These are phyloP conservation scores for Phytophthora lateralis DNA, from an alignment of 352 stramenopile species.

Conservation along the genomic window DNA sequence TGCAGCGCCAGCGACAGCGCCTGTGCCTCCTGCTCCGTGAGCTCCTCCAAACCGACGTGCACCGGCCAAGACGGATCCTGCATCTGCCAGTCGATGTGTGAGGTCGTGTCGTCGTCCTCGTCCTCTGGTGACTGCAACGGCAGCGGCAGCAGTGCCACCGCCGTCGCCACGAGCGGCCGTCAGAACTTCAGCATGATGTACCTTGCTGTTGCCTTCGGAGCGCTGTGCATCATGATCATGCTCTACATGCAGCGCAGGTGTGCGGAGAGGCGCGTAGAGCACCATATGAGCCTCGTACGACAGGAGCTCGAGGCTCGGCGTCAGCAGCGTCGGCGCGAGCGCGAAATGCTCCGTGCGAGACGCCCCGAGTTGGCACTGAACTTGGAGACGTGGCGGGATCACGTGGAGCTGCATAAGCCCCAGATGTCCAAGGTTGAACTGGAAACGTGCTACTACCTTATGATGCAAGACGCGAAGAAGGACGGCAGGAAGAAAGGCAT, in stretches of 20 bases:
- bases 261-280: conserved; percentile 32
- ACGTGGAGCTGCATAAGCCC: conserved; percentile 45
- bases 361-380: conserved; percentile 34
- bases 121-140: conserved; percentile 16
- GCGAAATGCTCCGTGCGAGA: conserved; percentile 34
- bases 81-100: conserved; percentile 51
- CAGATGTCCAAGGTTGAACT: conserved; percentile 44
- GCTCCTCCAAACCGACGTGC: conserved; percentile 39
- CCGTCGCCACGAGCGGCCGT: conserved; percentile 1
- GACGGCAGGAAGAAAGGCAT: conserved; percentile 16
- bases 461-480: conserved; percentile 39
- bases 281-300: conserved; percentile 26
- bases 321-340: conserved; percentile 26
- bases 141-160: conserved; percentile 4
- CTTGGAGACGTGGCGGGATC: conserved; percentile 40
- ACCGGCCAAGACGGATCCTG: conserved; percentile 32
- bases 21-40: conserved; percentile 39
- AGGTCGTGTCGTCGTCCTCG: conserved; percentile 21
- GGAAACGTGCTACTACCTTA: conserved; percentile 39
- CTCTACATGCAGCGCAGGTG: conserved; percentile 50
- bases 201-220: conserved; percentile 36
- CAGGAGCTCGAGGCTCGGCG: conserved; percentile 30
- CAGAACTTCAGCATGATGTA: conserved; percentile 37
- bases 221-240: conserved; percentile 37
- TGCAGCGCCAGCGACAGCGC: conserved; percentile 32